Evolutionary conservation across 1,284 basidiomycete genomes (phyloP).

Genomic region (Vanrija humicola): DNA sequence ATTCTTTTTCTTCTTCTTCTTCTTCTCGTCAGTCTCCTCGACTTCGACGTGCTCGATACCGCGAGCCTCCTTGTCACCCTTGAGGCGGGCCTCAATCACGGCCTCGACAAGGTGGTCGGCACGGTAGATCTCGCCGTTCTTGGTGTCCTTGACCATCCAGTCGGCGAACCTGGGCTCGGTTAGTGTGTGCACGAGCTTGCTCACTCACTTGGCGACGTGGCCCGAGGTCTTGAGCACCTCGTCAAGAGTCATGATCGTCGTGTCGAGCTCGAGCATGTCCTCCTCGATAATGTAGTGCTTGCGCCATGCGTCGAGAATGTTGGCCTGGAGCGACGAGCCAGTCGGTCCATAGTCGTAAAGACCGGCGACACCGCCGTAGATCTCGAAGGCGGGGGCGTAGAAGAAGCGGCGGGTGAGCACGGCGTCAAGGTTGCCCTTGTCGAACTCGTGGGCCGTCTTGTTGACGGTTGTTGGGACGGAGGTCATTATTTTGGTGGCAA

Average conservation of each 20-base stretch:
- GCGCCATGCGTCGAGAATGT: constrained; percentile 95
- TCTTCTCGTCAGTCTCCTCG: constrained; percentile 60
- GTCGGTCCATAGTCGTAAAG: constrained; percentile 95
- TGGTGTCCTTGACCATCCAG: constrained; percentile 97
- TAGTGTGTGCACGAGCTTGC: background rate
- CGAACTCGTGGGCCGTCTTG: constrained; percentile 83
- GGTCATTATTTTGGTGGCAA: constrained; percentile 13
- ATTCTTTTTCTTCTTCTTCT: constrained; percentile 79
- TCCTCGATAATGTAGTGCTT: constrained; percentile 99
- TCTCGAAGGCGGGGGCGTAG: constrained; percentile 96
- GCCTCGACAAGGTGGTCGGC: constrained; percentile 96
- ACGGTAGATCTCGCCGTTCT: constrained; percentile 93
- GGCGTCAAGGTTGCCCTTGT: constrained; percentile 80
- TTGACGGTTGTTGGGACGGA: constrained; percentile 55
- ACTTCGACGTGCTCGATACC: constrained; percentile 58
- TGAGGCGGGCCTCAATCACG: constrained; percentile 84
- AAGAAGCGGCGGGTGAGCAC: constrained; percentile 92
- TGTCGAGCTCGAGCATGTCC: constrained; percentile 98
- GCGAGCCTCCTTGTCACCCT: constrained; percentile 89
- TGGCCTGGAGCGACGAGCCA: constrained; percentile 91
- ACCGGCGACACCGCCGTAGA: constrained; percentile 95
- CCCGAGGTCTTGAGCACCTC: constrained; percentile 97
- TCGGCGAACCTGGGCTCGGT: constrained; percentile 67
- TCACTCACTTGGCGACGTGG: constrained; percentile 75
- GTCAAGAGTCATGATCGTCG: constrained; percentile 93